Base-by-base conservation (phyloP, 2,329 filamentous ascomycete genomes). In the Colletotrichum eremochloae region DNA sequence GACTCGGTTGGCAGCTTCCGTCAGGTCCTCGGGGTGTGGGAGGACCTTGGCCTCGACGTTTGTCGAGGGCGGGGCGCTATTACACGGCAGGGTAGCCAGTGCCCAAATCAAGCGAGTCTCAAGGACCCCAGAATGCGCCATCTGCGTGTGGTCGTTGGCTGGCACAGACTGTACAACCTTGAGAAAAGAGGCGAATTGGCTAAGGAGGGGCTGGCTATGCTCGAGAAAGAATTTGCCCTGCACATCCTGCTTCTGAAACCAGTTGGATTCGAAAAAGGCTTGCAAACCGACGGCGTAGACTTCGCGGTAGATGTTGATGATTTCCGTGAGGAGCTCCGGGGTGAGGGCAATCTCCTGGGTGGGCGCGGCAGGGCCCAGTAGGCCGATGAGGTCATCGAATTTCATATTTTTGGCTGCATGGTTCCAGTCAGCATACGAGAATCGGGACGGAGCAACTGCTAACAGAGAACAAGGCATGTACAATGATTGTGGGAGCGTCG, bases 201-300 rank as follows among this genome's bases (percentile, higher is more conserved):
- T 89, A 76, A 92, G 85, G n/a, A 94, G 83, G 38, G 84, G 82
- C 38, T 85, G 82, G 78, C 93, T 85, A 62, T 83, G 81, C 67
- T 84, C 84, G 68, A 90, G 82, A n/a, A 84, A 79, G 78, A 82
- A 83, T 50, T 83, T 80, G 63, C 83, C 80, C 71, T 84, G 81
- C 18, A 80, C 73, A 48, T 85, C 86, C 58, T 79, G 79, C 60
- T 86, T 84, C 72, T 85, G 89, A 82, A 94, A 98, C 95, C 95
- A 98, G 38, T 87, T 88, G 8, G 94, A 93, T 80, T 98, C 95
- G 74, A 97, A 88, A 74, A 96, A 92, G 62, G 88, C 88, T 80
- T 94, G 91, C 58, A 96, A 88, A 9, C 91, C 92, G 1, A 88
- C 88, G 5, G 91, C 92, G 80, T 96, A 97, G 75, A 94, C 91